Percentiles rank a stretch among this genome's conserved stretches.
These are phyloP conservation scores for Tilletia walkeri DNA, from an alignment of 1,284 basidiomycete species.

Conservation along the genomic window DNA sequence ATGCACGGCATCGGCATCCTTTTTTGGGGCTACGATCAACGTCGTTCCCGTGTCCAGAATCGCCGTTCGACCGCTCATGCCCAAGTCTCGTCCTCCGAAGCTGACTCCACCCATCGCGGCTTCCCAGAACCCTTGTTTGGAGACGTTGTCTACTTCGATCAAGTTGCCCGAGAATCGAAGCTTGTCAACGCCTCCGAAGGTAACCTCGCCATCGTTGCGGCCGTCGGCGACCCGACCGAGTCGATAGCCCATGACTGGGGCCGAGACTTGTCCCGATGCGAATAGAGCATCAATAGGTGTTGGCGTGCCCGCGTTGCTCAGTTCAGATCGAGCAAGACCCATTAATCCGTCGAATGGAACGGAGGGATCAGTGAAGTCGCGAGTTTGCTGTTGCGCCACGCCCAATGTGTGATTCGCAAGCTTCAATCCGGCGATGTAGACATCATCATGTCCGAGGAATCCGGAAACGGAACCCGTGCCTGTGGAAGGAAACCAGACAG, in stretches of 20 bases:
- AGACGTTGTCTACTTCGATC: constrained; percentile 52
- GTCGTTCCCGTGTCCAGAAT: constrained; percentile 57
- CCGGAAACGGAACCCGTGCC: constrained; percentile 68
- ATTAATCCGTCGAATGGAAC: constrained; percentile 75
- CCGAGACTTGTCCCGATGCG: constrained; percentile 64
- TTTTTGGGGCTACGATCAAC: constrained; percentile 56
- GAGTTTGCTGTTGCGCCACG: constrained; percentile 66
- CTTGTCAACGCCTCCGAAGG: constrained; percentile 75
- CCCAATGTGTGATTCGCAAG: constrained; percentile 71
- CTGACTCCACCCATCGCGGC: constrained; percentile 64
- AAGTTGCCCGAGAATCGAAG: constrained; percentile 59
- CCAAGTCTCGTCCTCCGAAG: constrained; percentile 63
- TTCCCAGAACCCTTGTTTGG: constrained; percentile 71
- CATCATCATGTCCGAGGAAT: constrained; percentile 67
- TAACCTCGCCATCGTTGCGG: constrained; percentile 72
- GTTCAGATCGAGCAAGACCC: constrained; percentile 62
- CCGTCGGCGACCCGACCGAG: constrained; percentile 68
- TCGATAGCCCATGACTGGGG: constrained; percentile 76
- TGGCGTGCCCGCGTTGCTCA: constrained; percentile 65
- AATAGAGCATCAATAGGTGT: constrained; percentile 77
- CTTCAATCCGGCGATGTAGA: constrained; percentile 68
- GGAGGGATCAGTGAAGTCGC: constrained; percentile 61
- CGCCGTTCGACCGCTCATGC: constrained; percentile 59
- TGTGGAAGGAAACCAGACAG: neutral
- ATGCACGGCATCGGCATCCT: constrained; percentile 64